Conservation (phyloP, 2,329 filamentous ascomycete genomes). For the Alternaria gansuensis region DNA sequence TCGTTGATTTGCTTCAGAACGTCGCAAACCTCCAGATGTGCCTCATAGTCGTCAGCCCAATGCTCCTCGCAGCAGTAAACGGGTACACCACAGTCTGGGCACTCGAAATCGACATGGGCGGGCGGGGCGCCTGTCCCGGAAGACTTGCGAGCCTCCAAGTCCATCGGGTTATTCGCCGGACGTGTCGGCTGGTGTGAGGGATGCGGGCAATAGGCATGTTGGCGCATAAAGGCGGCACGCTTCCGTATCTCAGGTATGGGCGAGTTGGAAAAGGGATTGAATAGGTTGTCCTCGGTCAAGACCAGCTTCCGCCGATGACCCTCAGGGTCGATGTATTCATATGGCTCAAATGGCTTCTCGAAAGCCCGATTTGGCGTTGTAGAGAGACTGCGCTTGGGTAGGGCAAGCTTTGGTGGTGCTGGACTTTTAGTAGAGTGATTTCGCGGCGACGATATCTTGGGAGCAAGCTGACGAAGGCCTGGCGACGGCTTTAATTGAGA, state of each 20-base stretch:
- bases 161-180: constrained; percentile 69
- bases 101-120: constrained; percentile 90
- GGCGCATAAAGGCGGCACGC: constrained; percentile 88
- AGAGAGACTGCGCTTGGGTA: constrained; percentile 42
- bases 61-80: constrained; percentile 94
- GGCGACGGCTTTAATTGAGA: constrained; percentile 40
- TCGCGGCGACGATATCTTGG: constrained; percentile 36
- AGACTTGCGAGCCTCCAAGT: constrained; percentile 68
- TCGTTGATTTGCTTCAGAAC: constrained; percentile 93
- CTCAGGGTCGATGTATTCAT: constrained; percentile 49
- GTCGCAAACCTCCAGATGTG: constrained; percentile 91
- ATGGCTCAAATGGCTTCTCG: constrained; percentile 45
- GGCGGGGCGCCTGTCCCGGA: constrained; percentile 68
- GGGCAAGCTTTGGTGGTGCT: constrained; percentile 35
- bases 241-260: constrained; percentile 87
- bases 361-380: constrained; percentile 43
- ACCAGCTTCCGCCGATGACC: constrained; percentile 51
- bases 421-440: constrained; percentile 48
- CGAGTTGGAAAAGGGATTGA: constrained; percentile 89
- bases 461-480: constrained; percentile 36
- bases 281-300: constrained; percentile 81
- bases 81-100: constrained; percentile 93
- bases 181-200: constrained; percentile 83
- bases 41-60: constrained; percentile 95
- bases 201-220: constrained; percentile 93